These are phyloP conservation scores for Aspergillus sojae DNA, from an alignment of 2,329 filamentous ascomycete species.

Conservation along the genomic window DNA sequence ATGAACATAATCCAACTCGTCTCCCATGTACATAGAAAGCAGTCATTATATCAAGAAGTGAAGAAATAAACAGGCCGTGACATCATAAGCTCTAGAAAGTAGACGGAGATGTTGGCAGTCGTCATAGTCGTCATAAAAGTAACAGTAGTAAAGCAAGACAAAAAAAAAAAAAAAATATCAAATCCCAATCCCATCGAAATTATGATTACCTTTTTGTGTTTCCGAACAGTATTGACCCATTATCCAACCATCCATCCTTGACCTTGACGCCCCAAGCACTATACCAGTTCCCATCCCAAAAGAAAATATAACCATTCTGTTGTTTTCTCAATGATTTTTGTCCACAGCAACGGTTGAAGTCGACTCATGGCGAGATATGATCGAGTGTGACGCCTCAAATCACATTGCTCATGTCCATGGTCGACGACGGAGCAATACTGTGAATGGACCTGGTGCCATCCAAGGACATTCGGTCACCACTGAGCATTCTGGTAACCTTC, in stretches of 20 bases:
- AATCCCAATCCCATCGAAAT: not conserved
- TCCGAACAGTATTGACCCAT: not conserved
- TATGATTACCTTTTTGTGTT: conserved; percentile 12
- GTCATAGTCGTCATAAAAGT: conserved; percentile 18
- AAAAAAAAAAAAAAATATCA: not conserved
- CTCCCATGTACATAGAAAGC: conserved; percentile 7
- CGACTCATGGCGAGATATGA: not conserved
- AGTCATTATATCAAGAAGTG: not conserved
- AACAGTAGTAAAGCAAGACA: conserved; percentile 3
- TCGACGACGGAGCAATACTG: conserved; percentile 47
- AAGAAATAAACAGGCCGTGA: conserved; percentile 15
- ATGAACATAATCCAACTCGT: conserved; percentile 7
- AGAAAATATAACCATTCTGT: not conserved
- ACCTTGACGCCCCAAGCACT: conserved; percentile 6
- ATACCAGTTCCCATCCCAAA: not conserved
- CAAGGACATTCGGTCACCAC: conserved; percentile 47
- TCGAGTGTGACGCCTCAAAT: conserved; percentile 48
- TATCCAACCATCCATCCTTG: not conserved
- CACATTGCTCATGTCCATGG: conserved; percentile 48
- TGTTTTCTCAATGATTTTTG: not conserved
- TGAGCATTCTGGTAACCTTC: conserved; percentile 40
- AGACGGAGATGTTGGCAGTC: conserved; percentile 16
- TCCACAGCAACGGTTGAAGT: not conserved
- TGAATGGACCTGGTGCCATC: conserved; percentile 43
- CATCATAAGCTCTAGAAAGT: conserved; percentile 23